These are phyloP conservation scores for Fragaria iinumae DNA, from an alignment of 306 rosid genomes.

Conservation along the genomic window DNA sequence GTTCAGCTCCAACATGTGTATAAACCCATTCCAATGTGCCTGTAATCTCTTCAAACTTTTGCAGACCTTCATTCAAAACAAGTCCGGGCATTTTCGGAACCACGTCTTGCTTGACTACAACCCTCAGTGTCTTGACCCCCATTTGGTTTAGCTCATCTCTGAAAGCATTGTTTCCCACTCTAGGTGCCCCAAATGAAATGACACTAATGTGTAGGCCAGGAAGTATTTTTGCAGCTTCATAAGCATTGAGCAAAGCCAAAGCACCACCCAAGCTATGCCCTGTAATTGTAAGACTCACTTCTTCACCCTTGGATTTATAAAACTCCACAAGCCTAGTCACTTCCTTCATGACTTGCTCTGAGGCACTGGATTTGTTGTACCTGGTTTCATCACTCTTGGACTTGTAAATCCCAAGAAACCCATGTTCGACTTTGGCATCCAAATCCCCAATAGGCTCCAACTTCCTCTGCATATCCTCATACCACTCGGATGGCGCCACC, in stretches of 20 bases:
- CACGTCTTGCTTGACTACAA: slow-evolving; percentile 52
- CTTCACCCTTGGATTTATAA: slow-evolving; percentile 43
- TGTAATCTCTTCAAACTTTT: slow-evolving; percentile 38
- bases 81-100: slow-evolving; percentile 60
- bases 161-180: slow-evolving; percentile 67
- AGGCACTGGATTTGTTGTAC: slow-evolving; percentile 63
- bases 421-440: slow-evolving; percentile 62
- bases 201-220: slow-evolving; percentile 45
- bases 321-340: slow-evolving; percentile 31
- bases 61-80: slow-evolving; percentile 46
- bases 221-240: slow-evolving; percentile 41
- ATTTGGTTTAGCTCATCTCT: slow-evolving; percentile 45
- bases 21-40: slow-evolving; percentile 57
- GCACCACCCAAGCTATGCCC: slow-evolving; percentile 85
- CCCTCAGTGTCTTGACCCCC: slow-evolving; percentile 46
- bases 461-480: slow-evolving; percentile 50
- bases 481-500: slow-evolving; percentile 64
- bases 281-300: slow-evolving; percentile 60
- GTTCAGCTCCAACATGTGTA: slow-evolving; percentile 49
- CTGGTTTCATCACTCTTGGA: slow-evolving; percentile 48
- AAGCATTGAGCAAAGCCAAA: slow-evolving; percentile 55
- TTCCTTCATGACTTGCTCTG: slow-evolving; percentile 63
- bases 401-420: slow-evolving; percentile 52
- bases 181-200: slow-evolving; percentile 67
- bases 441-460: slow-evolving; percentile 41